Conservation (phyloP, 2,329 filamentous ascomycete species). For the Beauveria sp. region DNA sequence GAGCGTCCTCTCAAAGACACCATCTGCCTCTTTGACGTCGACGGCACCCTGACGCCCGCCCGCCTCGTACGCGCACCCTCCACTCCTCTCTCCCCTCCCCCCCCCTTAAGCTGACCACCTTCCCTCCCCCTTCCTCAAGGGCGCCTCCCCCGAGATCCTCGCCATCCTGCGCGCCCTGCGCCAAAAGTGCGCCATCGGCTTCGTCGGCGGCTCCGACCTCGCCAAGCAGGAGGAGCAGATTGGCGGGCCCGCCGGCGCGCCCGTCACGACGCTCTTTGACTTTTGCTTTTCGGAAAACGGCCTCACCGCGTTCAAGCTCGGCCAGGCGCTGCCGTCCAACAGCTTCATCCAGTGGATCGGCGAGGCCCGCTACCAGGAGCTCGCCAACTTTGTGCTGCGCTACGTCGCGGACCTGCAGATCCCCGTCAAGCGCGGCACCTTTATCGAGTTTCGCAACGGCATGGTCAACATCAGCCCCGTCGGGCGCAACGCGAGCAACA, state of each 20-base stretch:
- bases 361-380: constrained; percentile 71
- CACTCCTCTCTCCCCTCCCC: neutral
- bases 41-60: constrained; percentile 81
- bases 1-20: constrained; percentile 87
- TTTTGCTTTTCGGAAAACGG: constrained; percentile 98
- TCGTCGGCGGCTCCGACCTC: constrained; percentile 87
- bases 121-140: constrained; percentile 21
- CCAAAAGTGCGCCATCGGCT: constrained; percentile 82
- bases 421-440: constrained; percentile 76
- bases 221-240: constrained; percentile 95
- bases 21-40: constrained; percentile 92
- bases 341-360: constrained; percentile 91
- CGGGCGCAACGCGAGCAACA: constrained; percentile 73
- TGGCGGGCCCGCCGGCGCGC: constrained; percentile 51
- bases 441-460: constrained; percentile 83
- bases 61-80: constrained; percentile 52
- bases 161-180: constrained; percentile 70
- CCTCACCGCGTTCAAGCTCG: constrained; percentile 80
- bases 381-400: constrained; percentile 69
- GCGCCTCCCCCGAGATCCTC: constrained; percentile 74
- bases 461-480: constrained; percentile 84
- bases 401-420: constrained; percentile 80
- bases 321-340: constrained; percentile 64
- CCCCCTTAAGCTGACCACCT: neutral
- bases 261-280: constrained; percentile 86